These are phyloP conservation scores for Pigoraptor vietnamica DNA, from an alignment of 78 protist species.

Conservation along the genomic window DNA sequence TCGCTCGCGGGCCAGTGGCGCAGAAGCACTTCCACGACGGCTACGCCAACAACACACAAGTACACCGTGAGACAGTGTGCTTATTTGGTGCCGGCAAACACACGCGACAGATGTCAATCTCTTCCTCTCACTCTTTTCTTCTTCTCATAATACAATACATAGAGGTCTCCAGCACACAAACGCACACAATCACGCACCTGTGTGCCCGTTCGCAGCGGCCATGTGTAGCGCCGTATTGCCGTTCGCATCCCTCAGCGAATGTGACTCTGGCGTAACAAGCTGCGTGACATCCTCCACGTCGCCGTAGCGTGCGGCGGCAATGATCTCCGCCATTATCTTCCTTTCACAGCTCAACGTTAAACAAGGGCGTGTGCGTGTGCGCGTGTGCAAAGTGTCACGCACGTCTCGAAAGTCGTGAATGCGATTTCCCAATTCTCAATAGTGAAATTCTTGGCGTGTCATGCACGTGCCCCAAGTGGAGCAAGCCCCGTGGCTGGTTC, in stretches of 20 bases:
- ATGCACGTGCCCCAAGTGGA: too few species aligned
- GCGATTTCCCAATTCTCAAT: too few species aligned
- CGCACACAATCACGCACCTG: conserved; percentile 2
- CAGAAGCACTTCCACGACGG: neutral
- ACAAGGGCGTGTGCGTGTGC: too few species aligned
- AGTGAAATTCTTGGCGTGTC: too few species aligned
- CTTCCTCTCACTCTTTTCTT: too few species aligned
- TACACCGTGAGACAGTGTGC: too few species aligned
- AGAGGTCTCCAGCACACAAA: neutral
- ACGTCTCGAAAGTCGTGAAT: too few species aligned
- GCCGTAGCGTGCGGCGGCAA: conserved; percentile 16
- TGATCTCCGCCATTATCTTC: neutral
- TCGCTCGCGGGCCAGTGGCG: neutral
- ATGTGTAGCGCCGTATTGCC: conserved; percentile 27
- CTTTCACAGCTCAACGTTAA: too few species aligned
- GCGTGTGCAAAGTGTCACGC: too few species aligned
- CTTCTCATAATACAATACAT: too few species aligned
- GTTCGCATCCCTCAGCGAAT: neutral
- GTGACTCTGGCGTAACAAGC: neutral
- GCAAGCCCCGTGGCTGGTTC: too few species aligned
- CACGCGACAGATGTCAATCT: neutral
- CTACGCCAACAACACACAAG: conserved; percentile 1
- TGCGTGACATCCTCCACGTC: conserved; percentile 2
- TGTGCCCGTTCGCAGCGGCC: conserved; percentile 37
- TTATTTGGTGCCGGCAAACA: too few species aligned